Conservation (phyloP, 352 stramenopile species). For the Globisporangium solare region DNA sequence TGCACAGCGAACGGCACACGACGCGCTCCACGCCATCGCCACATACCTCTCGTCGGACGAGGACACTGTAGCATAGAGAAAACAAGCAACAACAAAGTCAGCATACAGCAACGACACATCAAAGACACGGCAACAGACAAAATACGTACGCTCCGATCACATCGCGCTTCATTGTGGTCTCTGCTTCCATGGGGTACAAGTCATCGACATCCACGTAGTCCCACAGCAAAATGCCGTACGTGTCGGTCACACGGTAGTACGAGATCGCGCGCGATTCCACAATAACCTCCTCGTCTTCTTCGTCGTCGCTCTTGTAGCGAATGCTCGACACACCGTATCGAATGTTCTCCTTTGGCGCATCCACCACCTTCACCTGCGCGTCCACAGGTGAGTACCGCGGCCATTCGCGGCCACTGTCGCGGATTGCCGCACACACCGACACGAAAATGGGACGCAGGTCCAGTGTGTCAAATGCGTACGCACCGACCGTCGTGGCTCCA, state of each 20-base stretch:
- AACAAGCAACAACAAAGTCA: neutral
- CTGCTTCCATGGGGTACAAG: conserved; percentile 18
- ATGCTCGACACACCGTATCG: conserved; percentile 35
- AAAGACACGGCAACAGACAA: neutral
- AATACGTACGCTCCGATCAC: conserved; percentile 22
- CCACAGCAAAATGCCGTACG: conserved; percentile 27
- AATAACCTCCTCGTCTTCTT: conserved; percentile 17
- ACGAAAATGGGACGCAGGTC: conserved; percentile 41
- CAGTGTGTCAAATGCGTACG: conserved; percentile 45
- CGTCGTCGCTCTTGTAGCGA: conserved; percentile 24
- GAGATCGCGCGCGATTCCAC: conserved; percentile 27
- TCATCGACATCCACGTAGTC: conserved; percentile 35
- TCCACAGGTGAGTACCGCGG: conserved; percentile 34
- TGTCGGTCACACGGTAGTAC: conserved; percentile 23
- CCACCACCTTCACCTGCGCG: conserved; percentile 22
- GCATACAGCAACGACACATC: neutral
- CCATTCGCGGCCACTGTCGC: conserved; percentile 38
- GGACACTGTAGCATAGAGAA: conserved; percentile 13
- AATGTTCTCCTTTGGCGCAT: conserved; percentile 36
- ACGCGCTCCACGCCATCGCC: conserved; percentile 44
- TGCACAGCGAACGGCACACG: conserved; percentile 51
- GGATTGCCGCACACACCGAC: conserved; percentile 33
- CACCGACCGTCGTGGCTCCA: conserved; percentile 37
- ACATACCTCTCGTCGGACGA: conserved; percentile 38
- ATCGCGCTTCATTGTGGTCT: conserved; percentile 25